phyloP scores from a whole-genome alignment of 768 basidiomycete species.

The Albatrellus ellisii region DNA sequence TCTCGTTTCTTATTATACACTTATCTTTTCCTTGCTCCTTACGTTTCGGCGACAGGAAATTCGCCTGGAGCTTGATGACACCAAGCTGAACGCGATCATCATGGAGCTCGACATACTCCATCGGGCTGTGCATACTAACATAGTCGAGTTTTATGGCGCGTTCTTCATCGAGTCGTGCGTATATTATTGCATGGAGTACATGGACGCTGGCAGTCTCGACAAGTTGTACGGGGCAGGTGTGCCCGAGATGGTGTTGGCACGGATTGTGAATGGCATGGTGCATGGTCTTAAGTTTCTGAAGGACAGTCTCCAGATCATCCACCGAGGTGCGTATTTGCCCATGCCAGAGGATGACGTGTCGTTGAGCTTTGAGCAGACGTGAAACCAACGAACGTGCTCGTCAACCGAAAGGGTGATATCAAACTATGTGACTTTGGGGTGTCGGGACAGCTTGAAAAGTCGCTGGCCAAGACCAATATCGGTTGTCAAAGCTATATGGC shows the following conservation, averaged over 20 bases:
- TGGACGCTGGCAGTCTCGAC: conserved; percentile 97
- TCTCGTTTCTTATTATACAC: background rate
- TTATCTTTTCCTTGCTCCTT: no score
- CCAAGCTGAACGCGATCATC: conserved; percentile 89
- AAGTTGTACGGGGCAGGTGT: conserved; percentile 44
- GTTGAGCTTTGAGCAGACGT: conserved; percentile 40
- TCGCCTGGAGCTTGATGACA: conserved; percentile 85
- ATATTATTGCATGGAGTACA: conserved; percentile 99
- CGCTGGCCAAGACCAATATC: conserved; percentile 94
- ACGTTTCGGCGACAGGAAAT: conserved; percentile 60
- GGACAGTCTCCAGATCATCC: conserved; percentile 84
- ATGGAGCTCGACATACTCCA: conserved; percentile 99
- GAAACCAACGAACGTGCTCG: conserved; percentile 88
- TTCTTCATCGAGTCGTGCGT: conserved; percentile 99
- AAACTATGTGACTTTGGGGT: conserved; percentile 99
- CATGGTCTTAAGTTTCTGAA: conserved; percentile 90
- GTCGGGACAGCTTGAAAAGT: conserved; percentile 93
- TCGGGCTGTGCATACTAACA: conserved; percentile 79
- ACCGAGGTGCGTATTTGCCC: conserved; percentile 35
- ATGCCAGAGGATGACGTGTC: background rate
- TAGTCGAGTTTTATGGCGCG: conserved; percentile 97
- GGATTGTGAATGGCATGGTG: conserved; percentile 75
- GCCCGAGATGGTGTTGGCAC: conserved; percentile 67
- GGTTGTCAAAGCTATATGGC: conserved; percentile 99
- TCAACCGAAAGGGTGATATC: conserved; percentile 78